Base-by-base conservation (phyloP, 2,329 filamentous ascomycete species). In the Chaetomium olivaceum region DNA sequence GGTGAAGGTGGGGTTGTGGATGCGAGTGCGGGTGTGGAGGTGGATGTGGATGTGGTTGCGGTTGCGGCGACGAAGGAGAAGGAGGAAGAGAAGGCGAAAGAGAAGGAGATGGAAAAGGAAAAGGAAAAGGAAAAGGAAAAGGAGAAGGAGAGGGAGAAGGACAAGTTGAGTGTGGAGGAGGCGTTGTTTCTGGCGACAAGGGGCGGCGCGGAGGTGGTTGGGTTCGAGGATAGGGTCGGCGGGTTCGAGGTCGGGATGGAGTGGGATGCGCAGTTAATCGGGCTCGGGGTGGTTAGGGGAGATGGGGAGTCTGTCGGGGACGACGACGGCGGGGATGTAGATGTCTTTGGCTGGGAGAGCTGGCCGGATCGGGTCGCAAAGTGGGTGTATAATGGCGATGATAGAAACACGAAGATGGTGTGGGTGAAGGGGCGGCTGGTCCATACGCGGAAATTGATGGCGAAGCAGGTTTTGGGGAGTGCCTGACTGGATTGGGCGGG, bases 351-450 rank as follows among this genome's bases (percentile, higher is more conserved):
- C 0, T 92, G 89, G 86, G 94, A 98, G 83, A 86, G 75, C n/a
- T 96, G 91, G 92, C 87, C 90, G 48, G 92, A 98, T 73, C 87
- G 82, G 73, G 80, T 98, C 12, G 91, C 92, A 61, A 99, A 99
- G 82, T 99, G 95, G 95, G 82, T 98, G 67, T 99, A 91, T 79
- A 91, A 87, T 70, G 95, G 95, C 0, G 93, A 98, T 80, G 95
- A 98, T 78, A 83, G 94, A 71, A 98, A 98, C 77, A 94, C 93
- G 2, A 84, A 84, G 72, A 88, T 84, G 71, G 95, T 99, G 5
- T 99, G 94, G 94, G 93, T 98, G 1, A 88, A 84, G 75, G 95
- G 95, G 2, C 80, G 87, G 69, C 77, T 96, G 76, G 95, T 97
- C 57, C 92, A 97, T 79, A 77, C 83, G 75, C 77, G 70, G 63